These are phyloP conservation scores for Saccharomycodes ludwigii DNA, from an alignment of 805 yeast species.

Conservation along the genomic window DNA sequence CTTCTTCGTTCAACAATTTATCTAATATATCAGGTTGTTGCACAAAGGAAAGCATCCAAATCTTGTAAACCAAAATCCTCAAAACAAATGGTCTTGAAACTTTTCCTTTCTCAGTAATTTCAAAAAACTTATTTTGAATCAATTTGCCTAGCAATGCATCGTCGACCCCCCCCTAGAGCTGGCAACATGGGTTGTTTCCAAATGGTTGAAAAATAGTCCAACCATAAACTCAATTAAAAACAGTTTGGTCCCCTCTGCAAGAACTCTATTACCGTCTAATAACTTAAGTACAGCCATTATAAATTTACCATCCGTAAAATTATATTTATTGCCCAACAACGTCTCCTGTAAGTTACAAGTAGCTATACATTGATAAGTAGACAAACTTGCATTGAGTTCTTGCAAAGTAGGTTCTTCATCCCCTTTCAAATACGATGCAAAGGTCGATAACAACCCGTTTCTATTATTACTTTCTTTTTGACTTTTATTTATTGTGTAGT, in stretches of 20 bases:
- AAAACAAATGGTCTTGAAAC: slow-evolving; percentile 18
- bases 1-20: slow-evolving; percentile 16
- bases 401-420: slow-evolving; percentile 94
- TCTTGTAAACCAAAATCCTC: slow-evolving; percentile 28
- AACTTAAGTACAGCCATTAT: slow-evolving; percentile 24
- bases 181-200: no score
- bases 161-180: no score
- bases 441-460: slow-evolving; percentile 70
- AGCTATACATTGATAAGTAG: slow-evolving; percentile 72
- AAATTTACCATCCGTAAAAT: slow-evolving; percentile 17
- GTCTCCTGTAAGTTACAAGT: slow-evolving; percentile 51
- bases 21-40: slow-evolving; percentile 15
- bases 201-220: slow-evolving; percentile 15
- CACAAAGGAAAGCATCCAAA: slow-evolving; percentile 17
- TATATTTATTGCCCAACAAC: slow-evolving; percentile 34
- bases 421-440: slow-evolving; percentile 86
- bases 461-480: slow-evolving; percentile 38
- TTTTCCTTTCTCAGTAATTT: slow-evolving; percentile 9
- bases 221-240: slow-evolving; percentile 34
- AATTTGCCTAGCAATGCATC: slow-evolving; percentile 19
- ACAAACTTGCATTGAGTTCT: slow-evolving; percentile 75
- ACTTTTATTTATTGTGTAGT: slow-evolving; percentile 47
- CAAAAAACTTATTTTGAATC: slow-evolving; percentile 12
- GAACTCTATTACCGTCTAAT: slow-evolving; percentile 32
- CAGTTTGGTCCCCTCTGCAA: slow-evolving; percentile 33